A percentile compares a stretch with the other conserved stretches of the same genome.
These are phyloP conservation scores for Hygrocybe coccinea DNA, from an alignment of 768 basidiomycete genomes.

Conservation along the genomic window DNA sequence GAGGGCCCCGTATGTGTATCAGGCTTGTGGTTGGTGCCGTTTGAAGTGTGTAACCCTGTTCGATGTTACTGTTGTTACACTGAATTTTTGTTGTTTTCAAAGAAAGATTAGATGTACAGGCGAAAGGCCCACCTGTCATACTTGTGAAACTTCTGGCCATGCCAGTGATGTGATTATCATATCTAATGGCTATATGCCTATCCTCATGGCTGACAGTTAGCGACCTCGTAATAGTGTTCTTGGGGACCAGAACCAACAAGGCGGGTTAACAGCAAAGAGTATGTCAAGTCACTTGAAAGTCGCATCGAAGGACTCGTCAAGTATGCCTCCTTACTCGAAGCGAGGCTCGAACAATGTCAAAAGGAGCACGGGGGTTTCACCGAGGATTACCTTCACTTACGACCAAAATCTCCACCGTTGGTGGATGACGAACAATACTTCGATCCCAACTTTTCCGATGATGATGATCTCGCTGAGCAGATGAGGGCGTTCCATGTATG, in stretches of 20 bases:
- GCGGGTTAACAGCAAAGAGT: slow-evolving; percentile 40
- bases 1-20: slow-evolving; percentile 25
- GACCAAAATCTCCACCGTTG: slow-evolving; percentile 24
- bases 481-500: slow-evolving; percentile 25
- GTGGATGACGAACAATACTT: slow-evolving; percentile 18
- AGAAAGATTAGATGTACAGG: slow-evolving; percentile 49
- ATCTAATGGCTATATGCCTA: neutral
- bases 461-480: slow-evolving; percentile 31
- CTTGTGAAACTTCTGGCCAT: slow-evolving; percentile 35
- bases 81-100: neutral
- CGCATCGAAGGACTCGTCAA: slow-evolving; percentile 22
- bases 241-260: slow-evolving; percentile 41
- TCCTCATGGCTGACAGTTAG: neutral
- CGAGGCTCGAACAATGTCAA: slow-evolving; percentile 38
- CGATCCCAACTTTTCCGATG: slow-evolving; percentile 19
- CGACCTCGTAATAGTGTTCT: slow-evolving; percentile 32
- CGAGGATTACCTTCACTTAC: slow-evolving; percentile 28
- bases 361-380: slow-evolving; percentile 32
- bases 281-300: slow-evolving; percentile 34
- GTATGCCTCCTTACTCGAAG: slow-evolving; percentile 33
- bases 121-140: slow-evolving; percentile 38
- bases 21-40: slow-evolving; percentile 38
- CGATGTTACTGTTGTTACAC: neutral
- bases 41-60: slow-evolving; percentile 32
- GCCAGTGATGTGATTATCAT: slow-evolving; percentile 27